Evolutionary conservation across 331 rosid genomes (phyloP).

Genomic region (Malus hybrid): DNA sequence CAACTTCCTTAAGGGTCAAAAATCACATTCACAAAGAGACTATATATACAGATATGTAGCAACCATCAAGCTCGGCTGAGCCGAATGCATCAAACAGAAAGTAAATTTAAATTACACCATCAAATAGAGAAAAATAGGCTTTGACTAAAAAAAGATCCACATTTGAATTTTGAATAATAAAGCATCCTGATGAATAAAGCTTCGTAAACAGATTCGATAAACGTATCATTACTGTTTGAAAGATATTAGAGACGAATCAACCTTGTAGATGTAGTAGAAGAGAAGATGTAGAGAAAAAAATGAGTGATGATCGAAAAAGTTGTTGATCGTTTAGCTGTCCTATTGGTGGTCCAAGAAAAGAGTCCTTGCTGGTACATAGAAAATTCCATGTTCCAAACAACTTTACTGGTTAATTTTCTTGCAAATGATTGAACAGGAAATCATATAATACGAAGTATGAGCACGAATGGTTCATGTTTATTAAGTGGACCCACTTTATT

Average conservation of each 20-base stretch:
- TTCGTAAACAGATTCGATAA: not conserved
- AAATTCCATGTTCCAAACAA: conserved; percentile 6
- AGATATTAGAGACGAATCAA: not conserved
- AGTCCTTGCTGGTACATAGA: conserved; percentile 6
- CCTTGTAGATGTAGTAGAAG: not conserved
- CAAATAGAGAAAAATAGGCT: no score
- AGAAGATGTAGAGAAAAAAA: not conserved
- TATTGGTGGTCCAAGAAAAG: not conserved
- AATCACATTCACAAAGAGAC: no score
- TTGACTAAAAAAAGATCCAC: no score
- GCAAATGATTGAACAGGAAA: not conserved
- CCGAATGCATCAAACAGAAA: no score
- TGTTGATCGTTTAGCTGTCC: not conserved
- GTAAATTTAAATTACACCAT: no score
- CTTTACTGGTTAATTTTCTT: conserved; percentile 5
- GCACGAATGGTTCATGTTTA: conserved; percentile 10
- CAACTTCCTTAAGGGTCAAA: no score
- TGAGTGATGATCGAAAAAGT: not conserved
- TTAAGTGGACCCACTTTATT: conserved; percentile 3
- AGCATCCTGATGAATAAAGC: not conserved
- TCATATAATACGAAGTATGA: not conserved
- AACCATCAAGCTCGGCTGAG: no score
- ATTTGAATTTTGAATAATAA: not conserved
- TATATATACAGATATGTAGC: no score
- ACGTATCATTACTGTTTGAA: not conserved